These are phyloP conservation scores for Calonectria fujianensis DNA, from an alignment of 2,329 filamentous ascomycete genomes.

Conservation along the genomic window DNA sequence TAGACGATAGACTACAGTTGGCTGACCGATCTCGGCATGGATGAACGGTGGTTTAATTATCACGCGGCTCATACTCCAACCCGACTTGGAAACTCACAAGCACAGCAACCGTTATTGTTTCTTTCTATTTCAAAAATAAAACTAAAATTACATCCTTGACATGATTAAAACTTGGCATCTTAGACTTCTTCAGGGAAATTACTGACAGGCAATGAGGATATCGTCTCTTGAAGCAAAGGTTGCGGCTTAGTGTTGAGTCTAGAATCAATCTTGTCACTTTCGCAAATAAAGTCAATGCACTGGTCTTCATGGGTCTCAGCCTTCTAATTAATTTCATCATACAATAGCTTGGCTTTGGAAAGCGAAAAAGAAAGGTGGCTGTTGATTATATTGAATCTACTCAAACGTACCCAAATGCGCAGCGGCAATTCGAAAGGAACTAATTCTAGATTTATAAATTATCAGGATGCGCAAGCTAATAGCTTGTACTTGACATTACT, in stretches of 20 bases:
- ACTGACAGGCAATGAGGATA: background rate
- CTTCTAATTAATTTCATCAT: background rate
- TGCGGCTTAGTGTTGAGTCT: background rate
- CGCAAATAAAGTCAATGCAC: background rate
- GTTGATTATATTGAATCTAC: background rate
- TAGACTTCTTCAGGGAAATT: background rate
- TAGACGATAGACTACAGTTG: background rate
- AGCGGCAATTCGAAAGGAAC: background rate
- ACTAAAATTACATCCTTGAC: no score
- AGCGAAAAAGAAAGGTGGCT: background rate
- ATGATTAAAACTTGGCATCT: background rate
- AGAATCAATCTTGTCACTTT: background rate
- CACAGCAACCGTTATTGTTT: background rate
- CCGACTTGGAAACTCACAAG: background rate
- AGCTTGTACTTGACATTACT: background rate
- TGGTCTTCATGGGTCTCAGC: background rate
- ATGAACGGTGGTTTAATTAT: constrained; percentile 76
- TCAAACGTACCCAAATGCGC: background rate
- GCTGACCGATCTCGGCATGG: background rate
- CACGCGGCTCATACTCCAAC: background rate
- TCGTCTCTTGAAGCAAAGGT: background rate
- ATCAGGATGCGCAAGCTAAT: background rate
- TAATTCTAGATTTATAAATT: rapidly evolving
- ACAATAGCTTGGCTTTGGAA: background rate
- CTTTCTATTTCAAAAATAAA: background rate